Evolutionary conservation across 1,284 basidiomycete genomes (phyloP).

Genomic region (Somion occarium): DNA sequence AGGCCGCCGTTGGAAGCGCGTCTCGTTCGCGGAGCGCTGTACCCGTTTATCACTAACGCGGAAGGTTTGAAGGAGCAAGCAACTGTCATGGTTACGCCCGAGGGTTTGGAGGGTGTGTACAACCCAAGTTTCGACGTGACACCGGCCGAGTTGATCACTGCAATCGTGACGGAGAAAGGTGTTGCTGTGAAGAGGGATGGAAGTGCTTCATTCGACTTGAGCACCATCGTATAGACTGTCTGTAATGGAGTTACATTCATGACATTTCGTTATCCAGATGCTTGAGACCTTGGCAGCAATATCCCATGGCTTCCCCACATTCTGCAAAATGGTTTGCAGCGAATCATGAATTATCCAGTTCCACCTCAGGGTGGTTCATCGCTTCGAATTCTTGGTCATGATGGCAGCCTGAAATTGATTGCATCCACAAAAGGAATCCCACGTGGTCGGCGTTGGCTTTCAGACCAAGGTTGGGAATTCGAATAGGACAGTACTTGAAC

Average conservation of each 20-base stretch:
- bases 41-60: conserved; percentile 41
- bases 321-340: not conserved
- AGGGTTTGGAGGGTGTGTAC: conserved; percentile 66
- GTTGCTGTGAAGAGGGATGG: conserved; percentile 64
- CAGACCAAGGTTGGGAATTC: too few species aligned
- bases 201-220: conserved; percentile 49
- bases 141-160: conserved; percentile 76
- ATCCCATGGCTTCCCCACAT: not conserved
- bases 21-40: conserved; percentile 73
- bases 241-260: not conserved
- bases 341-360: not conserved
- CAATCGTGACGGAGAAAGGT: conserved; percentile 89
- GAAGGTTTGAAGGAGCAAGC: conserved; percentile 49
- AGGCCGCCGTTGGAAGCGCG: conserved; percentile 83
- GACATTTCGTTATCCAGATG: not conserved
- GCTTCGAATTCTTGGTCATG: not conserved
- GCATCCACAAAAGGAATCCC: not conserved
- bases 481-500: too few species aligned
- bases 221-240: conserved; percentile 38
- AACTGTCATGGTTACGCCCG: conserved; percentile 72
- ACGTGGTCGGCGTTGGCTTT: not conserved
- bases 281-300: not conserved
- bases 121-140: conserved; percentile 95
- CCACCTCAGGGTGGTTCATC: not conserved
- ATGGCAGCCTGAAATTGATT: not conserved